Evolutionary conservation across 306 rosid species (phyloP), one percentile per base, ranked within the genome.

Genomic region (Hylodesmum podocarpum): DNA sequence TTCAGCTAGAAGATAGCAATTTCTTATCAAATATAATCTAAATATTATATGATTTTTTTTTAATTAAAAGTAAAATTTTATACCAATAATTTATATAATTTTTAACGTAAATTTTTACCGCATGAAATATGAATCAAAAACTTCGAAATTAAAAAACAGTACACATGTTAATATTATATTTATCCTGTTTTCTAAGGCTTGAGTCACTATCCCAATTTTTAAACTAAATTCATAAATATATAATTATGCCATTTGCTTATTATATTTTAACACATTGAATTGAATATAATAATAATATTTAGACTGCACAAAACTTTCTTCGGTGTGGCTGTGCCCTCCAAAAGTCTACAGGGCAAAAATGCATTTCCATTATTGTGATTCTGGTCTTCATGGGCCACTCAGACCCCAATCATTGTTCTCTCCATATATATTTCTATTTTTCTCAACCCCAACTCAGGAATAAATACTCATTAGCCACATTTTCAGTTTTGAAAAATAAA

Each of bases 331-430:
- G 24, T 22, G 70, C 21, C 53, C 67, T 44, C 80, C 46, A 4
- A 2, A 62, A 40, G 18, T 14, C 81, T 58, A 16, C 79, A 75
- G 57, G 31, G 51, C 13, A 41, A 27, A 84, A 46, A 58, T 37
- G 27, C 37, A 40, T 70, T 43, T 33, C 29, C 47, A 16, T 49
- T 13, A 11, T 15, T 33, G 51, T 21, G 59, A 47, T 49, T 4
- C 24, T 21, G 44, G 25, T 15, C 81, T 61, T 29, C 29, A 5
- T 12, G 85, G 73, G 47, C 79, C 61, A 29, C 57, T 11, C 28
- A 25, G 61, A 25, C 73, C 55, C 57, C 33, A 33, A 77, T 46
- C 25, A 54, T 44, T 55, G 57, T 12, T 5, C 46, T 27, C 40
- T 66, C 36, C 47, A 27, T 6, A 3, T 4, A 3, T 43, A n/a